Evolutionary conservation across 768 basidiomycete genomes (phyloP), one percentile per base, ranked within the genome.

Genomic region (Boletus fagicola): DNA sequence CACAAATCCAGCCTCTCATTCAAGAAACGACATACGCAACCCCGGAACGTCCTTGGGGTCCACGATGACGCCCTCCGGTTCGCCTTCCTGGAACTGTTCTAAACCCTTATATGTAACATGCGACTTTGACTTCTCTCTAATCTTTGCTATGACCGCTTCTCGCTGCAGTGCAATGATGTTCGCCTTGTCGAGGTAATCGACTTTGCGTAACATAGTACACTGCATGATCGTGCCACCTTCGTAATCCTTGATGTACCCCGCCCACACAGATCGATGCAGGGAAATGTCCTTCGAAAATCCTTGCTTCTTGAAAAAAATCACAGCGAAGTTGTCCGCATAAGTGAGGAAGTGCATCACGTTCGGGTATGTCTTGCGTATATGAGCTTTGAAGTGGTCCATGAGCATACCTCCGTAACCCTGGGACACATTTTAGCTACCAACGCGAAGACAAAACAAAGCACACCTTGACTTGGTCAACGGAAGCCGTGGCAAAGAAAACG

Each of bases 191-290:
- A 95, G 79, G 67, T 98, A 99, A 68, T 94, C 85, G 60, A 98
- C 85, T 69, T 91, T 92, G 51, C 82, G 85, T n/a, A 99, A 74
- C 91, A 99, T 88, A 7, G 88, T 88, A 68, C 97, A 99, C 72
- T 95, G 92, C 95, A 99, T 98, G 76, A 98, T 94, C 45, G 96
- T 99, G 18, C 93, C 95, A 40, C 96, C 96, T 72, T 99, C 97
- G 73, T 99, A 99, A 71, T 99, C 97, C 72, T 98, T 99, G 84
- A 99, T 98, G 72, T 99, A 98, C 12, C 95, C 97, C 0, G 96
- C 95, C 97, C 97, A 99, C 9, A 88, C 80, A 2, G 90, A 85
- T 44, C 95, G 83, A 58, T 88, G 88, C n/a, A 97, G 81, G 0
- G 90, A 88, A 59, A 99, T 96, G 56, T 98, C 95, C 72, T 98